phyloP scores from a whole-genome alignment of 768 basidiomycete genomes.

The Amanita inopinata region DNA sequence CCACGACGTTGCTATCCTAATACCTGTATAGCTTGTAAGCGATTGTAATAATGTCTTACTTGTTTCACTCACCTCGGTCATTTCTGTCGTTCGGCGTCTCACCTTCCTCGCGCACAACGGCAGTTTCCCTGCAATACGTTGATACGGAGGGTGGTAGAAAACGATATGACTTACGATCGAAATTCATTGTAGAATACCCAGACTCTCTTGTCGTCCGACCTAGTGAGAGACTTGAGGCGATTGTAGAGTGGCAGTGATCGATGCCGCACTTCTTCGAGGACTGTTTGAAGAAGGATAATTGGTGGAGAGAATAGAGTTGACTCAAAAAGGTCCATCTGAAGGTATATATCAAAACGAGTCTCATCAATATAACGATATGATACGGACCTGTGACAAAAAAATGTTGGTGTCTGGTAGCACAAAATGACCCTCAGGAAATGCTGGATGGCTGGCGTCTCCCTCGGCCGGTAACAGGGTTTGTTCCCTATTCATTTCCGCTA shows the following conservation, averaged over 20 bases:
- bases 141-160: neutral
- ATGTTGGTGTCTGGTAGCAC: slow-evolving; percentile 93
- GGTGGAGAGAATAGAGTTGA: slow-evolving; percentile 66
- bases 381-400: slow-evolving; percentile 74
- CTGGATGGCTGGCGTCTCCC: slow-evolving; percentile 49
- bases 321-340: slow-evolving; percentile 89
- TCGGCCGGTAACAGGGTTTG: slow-evolving; percentile 35
- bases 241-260: slow-evolving; percentile 89
- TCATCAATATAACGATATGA: neutral
- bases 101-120: slow-evolving; percentile 61
- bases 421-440: slow-evolving; percentile 63
- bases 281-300: slow-evolving; percentile 88
- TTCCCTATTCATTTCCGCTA: neutral
- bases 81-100: slow-evolving; percentile 92
- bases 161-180: slow-evolving; percentile 46
- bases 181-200: slow-evolving; percentile 88
- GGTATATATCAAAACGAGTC: slow-evolving; percentile 5
- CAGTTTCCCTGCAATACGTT: slow-evolving; percentile 55
- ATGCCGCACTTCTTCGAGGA: slow-evolving; percentile 93
- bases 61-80: slow-evolving; percentile 65
- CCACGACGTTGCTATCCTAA: slow-evolving; percentile 82
- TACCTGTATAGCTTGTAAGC: slow-evolving; percentile 40
- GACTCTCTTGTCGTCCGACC: slow-evolving; percentile 76
- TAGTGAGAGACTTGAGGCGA: slow-evolving; percentile 76
- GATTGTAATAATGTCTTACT: neutral